Evolutionary conservation across 352 stramenopile species (phyloP).

Genomic region (Phytophthora idaei): DNA sequence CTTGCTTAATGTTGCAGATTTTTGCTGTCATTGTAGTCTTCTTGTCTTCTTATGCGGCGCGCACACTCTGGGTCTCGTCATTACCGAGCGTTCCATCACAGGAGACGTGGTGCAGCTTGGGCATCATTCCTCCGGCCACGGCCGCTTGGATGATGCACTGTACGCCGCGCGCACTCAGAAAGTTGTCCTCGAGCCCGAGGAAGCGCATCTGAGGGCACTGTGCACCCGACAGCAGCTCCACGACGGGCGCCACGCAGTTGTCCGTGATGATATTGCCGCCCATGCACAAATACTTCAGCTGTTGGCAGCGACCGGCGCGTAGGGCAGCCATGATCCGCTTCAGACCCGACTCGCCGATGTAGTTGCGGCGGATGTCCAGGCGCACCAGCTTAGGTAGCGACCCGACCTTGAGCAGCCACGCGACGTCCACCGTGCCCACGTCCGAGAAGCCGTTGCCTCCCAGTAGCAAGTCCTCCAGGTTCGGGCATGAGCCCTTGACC

Average conservation of each 20-base stretch:
- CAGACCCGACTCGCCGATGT: constrained; percentile 77
- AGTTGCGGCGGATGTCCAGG: constrained; percentile 82
- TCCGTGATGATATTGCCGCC: constrained; percentile 88
- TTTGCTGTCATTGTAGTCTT: neutral
- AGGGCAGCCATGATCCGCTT: constrained; percentile 77
- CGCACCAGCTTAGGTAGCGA: constrained; percentile 70
- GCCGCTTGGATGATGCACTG: constrained; percentile 80
- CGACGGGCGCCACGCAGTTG: constrained; percentile 74
- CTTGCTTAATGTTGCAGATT: constrained; percentile 10
- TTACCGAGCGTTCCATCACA: constrained; percentile 45
- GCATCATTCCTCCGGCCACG: constrained; percentile 81
- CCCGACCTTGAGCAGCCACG: constrained; percentile 67
- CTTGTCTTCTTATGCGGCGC: constrained; percentile 20
- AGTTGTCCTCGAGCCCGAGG: constrained; percentile 82
- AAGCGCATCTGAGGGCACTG: constrained; percentile 80
- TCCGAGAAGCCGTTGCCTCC: constrained; percentile 82
- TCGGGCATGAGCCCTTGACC: constrained; percentile 65
- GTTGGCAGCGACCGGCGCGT: constrained; percentile 45
- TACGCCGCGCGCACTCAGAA: constrained; percentile 74
- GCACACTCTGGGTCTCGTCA: constrained; percentile 31
- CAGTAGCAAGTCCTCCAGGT: constrained; percentile 69
- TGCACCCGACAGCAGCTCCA: constrained; percentile 63
- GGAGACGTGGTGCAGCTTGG: constrained; percentile 80
- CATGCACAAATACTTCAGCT: constrained; percentile 87
- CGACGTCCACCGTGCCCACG: constrained; percentile 74